Evolutionary conservation across 2,329 filamentous ascomycete genomes (phyloP).

Genomic region (Talaromyces sp.): DNA sequence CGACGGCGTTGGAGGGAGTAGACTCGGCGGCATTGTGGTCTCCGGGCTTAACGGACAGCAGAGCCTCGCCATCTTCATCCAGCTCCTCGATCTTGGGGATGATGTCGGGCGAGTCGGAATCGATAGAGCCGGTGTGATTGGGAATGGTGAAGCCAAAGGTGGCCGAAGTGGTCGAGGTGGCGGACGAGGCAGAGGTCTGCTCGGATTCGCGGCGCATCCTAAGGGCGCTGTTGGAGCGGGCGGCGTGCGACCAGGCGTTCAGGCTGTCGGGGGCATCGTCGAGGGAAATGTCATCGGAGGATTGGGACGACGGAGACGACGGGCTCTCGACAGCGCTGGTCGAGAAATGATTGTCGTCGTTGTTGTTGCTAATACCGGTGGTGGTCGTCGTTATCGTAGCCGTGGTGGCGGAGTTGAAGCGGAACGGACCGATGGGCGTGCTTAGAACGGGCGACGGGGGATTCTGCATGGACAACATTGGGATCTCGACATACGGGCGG

Average conservation of each 20-base stretch:
- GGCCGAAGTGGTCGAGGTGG: conserved; percentile 21
- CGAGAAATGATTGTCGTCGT: conserved; percentile 13
- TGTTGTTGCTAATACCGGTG: conserved; percentile 11
- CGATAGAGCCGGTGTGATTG: not conserved
- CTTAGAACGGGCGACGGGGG: conserved; percentile 12
- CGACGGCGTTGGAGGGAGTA: conserved; percentile 21
- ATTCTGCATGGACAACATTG: conserved; percentile 39
- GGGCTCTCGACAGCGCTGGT: conserved; percentile 19
- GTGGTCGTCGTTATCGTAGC: conserved; percentile 2
- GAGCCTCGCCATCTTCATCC: conserved; percentile 40
- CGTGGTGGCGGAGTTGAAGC: conserved; percentile 18
- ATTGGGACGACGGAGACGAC: not conserved
- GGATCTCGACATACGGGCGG: conserved; percentile 6
- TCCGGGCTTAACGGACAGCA: conserved; percentile 20
- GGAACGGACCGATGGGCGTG: conserved; percentile 11
- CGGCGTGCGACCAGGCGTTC: conserved; percentile 9
- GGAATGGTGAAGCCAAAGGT: conserved; percentile 11
- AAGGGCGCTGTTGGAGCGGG: conserved; percentile 13
- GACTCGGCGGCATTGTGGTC: conserved; percentile 12
- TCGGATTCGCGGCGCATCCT: conserved; percentile 14
- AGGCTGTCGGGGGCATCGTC: conserved; percentile 30
- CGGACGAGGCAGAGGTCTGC: conserved; percentile 18
- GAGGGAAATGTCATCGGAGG: conserved; percentile 25
- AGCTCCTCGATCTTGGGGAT: conserved; percentile 53
- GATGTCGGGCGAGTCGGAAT: conserved; percentile 24